Base-by-base conservation (phyloP, 768 basidiomycete genomes). In the Mycena polygramma region DNA sequence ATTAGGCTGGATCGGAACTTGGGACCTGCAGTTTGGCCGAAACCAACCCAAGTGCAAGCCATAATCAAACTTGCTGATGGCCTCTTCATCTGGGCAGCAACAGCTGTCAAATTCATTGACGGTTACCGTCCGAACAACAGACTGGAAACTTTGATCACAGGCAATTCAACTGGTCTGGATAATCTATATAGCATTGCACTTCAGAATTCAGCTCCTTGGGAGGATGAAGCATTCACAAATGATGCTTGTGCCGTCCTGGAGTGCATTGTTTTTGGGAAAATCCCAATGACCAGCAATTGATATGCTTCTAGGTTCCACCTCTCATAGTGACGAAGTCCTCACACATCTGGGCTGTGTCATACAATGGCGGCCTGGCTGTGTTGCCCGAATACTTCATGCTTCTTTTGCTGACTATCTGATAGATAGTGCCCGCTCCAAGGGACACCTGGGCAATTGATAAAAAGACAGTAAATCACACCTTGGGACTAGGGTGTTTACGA, bases 141-240 rank as follows among this genome's bases (percentile, higher is more conserved):
- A n/a, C n/a, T n/a, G n/a, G n/a, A n/a, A n/a, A n/a, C n/a, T n/a
- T n/a, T n/a, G n/a, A n/a, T n/a, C n/a, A n/a, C n/a, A n/a, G n/a
- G n/a, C n/a, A n/a, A n/a, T n/a, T n/a, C n/a, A n/a, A n/a, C n/a
- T n/a, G n/a, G n/a, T n/a, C 57, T 57, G 10, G 57, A 57, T 43
- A 39, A 57, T 22, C 9, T 57, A 30, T 57, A 57, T 39, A 57
- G 39, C 24, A 22, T 43, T 14, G 57, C 57, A 57, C 57, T 57
- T 4, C n/a, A 57, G 39, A 41, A 24, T 10, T 43, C 39, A 13
- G 57, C 37, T 57, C 9, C 9, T 11, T 57, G 57, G 57, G 43
- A 7, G 7, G 37, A 43, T 24, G 41, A 57, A 1, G 39, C 41
- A 43, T 57, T 57, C 11, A 2, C 22, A 17, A 2, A 14, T 20